Conservation (phyloP, 2,329 filamentous ascomycete genomes). For the Curvularia spicifera region DNA sequence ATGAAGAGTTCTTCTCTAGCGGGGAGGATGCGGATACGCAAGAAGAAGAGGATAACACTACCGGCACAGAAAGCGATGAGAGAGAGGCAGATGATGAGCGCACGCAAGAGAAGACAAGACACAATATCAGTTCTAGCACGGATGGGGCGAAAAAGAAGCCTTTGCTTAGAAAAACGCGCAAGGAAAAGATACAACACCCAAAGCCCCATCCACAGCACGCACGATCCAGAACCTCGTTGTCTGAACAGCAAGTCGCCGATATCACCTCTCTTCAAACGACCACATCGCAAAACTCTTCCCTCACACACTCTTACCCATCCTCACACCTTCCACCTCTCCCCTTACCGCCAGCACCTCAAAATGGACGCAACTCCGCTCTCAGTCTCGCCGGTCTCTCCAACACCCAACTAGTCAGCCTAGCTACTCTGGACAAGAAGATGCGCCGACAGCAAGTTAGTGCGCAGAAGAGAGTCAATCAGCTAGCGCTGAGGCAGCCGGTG, state of each 20-base stretch:
- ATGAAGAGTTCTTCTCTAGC: not conserved
- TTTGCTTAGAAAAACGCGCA: not conserved
- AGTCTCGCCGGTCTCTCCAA: not conserved
- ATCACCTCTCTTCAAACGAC: not conserved
- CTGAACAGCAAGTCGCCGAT: not conserved
- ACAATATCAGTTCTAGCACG: not conserved
- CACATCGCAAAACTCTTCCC: not conserved
- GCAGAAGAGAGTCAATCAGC: not conserved
- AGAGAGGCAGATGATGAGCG: not conserved
- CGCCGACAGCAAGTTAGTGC: slow-evolving; percentile 5
- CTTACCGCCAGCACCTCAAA: not conserved
- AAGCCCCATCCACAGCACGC: not conserved
- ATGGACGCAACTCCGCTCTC: not conserved
- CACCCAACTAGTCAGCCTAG: slow-evolving; percentile 2
- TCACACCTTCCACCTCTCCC: too few species aligned
- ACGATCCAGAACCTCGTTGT: not conserved
- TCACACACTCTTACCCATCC: not conserved
- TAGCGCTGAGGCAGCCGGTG: slow-evolving; percentile 4
- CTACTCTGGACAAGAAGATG: slow-evolving; percentile 7
- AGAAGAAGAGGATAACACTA: not conserved
- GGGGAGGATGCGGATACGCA: not conserved
- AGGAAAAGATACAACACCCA: not conserved
- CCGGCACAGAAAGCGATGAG: not conserved
- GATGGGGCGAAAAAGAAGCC: not conserved
- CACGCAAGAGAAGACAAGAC: not conserved